Conservation (phyloP, 2,329 filamentous ascomycete species). For the Cladophialophora bantiana region DNA sequence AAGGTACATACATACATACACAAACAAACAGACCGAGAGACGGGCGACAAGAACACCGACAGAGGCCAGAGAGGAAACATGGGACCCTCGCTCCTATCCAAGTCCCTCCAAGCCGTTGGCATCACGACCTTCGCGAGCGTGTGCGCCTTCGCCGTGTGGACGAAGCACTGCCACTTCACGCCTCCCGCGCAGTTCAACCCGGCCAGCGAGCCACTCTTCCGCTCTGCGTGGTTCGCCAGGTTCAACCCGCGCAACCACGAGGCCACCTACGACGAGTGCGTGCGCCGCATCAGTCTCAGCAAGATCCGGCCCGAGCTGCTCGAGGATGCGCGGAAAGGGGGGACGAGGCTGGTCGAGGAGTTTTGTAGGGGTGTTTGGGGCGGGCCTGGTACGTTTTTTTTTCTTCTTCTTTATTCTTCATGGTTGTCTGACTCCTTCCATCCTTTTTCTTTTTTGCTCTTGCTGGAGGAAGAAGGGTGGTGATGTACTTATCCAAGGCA, state of each 20-base stretch:
- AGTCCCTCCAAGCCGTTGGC: conserved; percentile 52
- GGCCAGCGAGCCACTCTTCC: conserved; percentile 68
- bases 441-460: too few relatives aligned
- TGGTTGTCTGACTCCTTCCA: too few relatives aligned
- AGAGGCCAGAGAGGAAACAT: background rate
- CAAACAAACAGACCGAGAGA: background rate
- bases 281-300: conserved; percentile 67
- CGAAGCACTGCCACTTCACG: conserved; percentile 62
- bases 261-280: conserved; percentile 68
- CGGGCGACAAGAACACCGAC: too few relatives aligned
- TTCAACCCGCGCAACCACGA: conserved; percentile 70
- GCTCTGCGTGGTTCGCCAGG: conserved; percentile 61
- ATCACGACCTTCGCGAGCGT: conserved; percentile 58
- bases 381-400: conserved; percentile 16
- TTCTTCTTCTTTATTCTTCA: background rate
- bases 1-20: too few relatives aligned
- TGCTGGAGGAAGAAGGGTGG: too few relatives aligned
- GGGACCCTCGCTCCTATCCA: conserved; percentile 30
- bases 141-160: conserved; percentile 60
- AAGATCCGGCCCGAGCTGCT: conserved; percentile 71
- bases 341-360: conserved; percentile 64
- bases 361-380: conserved; percentile 73
- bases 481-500: too few relatives aligned
- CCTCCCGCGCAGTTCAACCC: conserved; percentile 63
- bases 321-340: conserved; percentile 56